Percentiles rank a stretch among this genome's conserved stretches.
These are phyloP conservation scores for Aspergillus awamori DNA, from an alignment of 2,329 filamentous ascomycete genomes.

Conservation along the genomic window DNA sequence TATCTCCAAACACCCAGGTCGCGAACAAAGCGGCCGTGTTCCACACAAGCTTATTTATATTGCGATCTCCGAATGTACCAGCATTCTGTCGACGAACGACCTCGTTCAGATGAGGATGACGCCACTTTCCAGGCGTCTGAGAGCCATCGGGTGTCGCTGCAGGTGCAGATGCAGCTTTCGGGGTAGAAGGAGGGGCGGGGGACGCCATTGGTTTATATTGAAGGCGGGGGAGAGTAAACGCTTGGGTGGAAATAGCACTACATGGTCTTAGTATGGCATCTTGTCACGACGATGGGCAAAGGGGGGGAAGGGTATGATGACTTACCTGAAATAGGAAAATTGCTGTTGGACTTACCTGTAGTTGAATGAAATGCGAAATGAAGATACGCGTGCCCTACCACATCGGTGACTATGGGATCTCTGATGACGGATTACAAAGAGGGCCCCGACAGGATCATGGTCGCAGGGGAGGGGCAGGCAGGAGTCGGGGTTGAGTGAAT, in stretches of 20 bases:
- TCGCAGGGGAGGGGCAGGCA: background rate
- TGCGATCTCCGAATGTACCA: constrained; percentile 75
- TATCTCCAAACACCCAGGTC: constrained; percentile 50
- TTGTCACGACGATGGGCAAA: background rate
- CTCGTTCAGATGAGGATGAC: constrained; percentile 84
- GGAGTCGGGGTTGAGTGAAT: background rate
- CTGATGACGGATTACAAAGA: background rate
- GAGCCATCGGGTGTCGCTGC: constrained; percentile 34
- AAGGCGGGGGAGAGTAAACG: constrained; percentile 6
- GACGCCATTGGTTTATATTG: constrained; percentile 36
- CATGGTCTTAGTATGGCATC: background rate
- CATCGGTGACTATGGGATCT: background rate
- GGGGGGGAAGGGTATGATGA: background rate
- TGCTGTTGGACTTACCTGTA: constrained; percentile 23
- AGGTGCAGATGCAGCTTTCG: constrained; percentile 34
- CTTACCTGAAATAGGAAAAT: constrained; percentile 8
- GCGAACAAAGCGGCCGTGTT: constrained; percentile 63
- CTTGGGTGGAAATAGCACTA: constrained; percentile 1
- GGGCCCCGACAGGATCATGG: constrained; percentile 13
- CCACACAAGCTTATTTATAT: constrained; percentile 69
- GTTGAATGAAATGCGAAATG: constrained; percentile 8
- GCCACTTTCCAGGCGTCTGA: constrained; percentile 74
- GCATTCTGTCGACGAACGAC: constrained; percentile 80
- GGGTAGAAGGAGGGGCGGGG: constrained; percentile 46
- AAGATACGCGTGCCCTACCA: background rate